These are phyloP conservation scores for Lentinula edodes DNA, from an alignment of 768 basidiomycete genomes.

Conservation along the genomic window DNA sequence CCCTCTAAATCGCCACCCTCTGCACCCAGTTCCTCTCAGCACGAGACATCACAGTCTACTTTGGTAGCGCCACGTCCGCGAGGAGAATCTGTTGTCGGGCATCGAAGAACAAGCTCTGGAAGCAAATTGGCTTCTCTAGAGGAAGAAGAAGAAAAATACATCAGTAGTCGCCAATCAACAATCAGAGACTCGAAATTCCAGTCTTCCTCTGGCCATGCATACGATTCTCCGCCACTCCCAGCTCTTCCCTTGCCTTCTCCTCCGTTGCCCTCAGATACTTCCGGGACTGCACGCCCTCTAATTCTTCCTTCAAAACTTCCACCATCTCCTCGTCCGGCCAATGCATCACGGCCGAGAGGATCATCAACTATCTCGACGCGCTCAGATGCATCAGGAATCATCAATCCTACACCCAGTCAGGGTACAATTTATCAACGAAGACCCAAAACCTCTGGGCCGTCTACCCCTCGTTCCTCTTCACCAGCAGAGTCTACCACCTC, in stretches of 20 bases:
- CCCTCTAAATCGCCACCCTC: conserved; percentile 58
- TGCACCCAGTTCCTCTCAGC: conserved; percentile 31
- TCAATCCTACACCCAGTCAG: conserved; percentile 53
- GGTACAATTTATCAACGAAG: conserved; percentile 69
- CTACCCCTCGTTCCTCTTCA: conserved; percentile 47
- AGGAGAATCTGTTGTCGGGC: conserved; percentile 41
- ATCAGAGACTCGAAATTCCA: background rate
- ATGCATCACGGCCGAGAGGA: conserved; percentile 45
- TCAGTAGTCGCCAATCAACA: conserved; percentile 21
- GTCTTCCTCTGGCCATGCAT: conserved; percentile 23
- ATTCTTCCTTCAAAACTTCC: conserved; percentile 31
- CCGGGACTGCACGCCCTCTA: conserved; percentile 24
- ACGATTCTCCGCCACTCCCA: conserved; percentile 62
- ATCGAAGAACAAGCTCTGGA: conserved; percentile 51
- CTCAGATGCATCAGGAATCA: conserved; percentile 37
- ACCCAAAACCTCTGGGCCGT: conserved; percentile 58
- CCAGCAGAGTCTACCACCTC: conserved; percentile 44
- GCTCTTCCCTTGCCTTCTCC: conserved; percentile 45
- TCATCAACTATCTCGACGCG: conserved; percentile 43
- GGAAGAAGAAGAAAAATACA: conserved; percentile 47
- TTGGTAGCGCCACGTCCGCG: conserved; percentile 35
- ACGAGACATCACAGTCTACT: conserved; percentile 23
- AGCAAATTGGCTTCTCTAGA: conserved; percentile 53
- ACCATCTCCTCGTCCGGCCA: conserved; percentile 42
- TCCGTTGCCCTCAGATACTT: conserved; percentile 15